phyloP scores from a whole-genome alignment of 139 green algal genomes.

The Coelastrella sp. region DNA sequence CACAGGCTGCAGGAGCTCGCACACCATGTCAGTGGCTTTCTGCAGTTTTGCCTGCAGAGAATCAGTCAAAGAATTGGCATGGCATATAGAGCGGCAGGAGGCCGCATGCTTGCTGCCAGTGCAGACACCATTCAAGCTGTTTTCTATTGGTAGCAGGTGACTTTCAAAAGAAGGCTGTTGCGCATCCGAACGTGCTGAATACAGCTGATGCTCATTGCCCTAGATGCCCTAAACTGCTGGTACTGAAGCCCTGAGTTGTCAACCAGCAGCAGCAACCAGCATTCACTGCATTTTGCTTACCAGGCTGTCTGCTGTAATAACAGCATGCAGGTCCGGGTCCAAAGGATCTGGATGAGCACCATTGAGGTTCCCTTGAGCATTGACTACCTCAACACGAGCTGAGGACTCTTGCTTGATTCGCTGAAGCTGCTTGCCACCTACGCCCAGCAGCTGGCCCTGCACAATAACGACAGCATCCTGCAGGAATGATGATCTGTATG shows the following conservation, averaged over 20 bases:
- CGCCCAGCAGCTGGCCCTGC: neutral
- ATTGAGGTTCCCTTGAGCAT: slow-evolving; percentile 33
- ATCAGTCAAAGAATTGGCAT: neutral
- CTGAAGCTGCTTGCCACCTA: slow-evolving; percentile 39
- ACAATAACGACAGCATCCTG: too few relatives aligned
- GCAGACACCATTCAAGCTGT: too few relatives aligned
- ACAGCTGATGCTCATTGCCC: too few relatives aligned
- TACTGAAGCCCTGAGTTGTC: too few relatives aligned
- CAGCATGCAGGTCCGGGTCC: slow-evolving; percentile 35
- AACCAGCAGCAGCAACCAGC: neutral
- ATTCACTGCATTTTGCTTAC: neutral
- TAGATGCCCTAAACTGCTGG: too few relatives aligned
- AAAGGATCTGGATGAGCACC: slow-evolving; percentile 34
- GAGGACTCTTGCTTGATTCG: slow-evolving; percentile 31
- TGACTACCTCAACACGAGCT: slow-evolving; percentile 2
- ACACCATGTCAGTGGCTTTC: slow-evolving; percentile 28
- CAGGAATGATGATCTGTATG: too few relatives aligned
- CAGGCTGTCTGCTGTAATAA: slow-evolving; percentile 41
- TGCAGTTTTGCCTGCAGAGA: neutral
- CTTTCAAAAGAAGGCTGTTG: too few relatives aligned
- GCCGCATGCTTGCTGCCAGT: too few relatives aligned
- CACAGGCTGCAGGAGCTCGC: slow-evolving; percentile 10
- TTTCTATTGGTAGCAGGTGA: too few relatives aligned
- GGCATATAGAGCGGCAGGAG: neutral
- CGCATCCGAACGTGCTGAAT: too few relatives aligned